Conservation (phyloP, 371 early-diverging fungal genomes). For the Catenaria anguillulae region DNA sequence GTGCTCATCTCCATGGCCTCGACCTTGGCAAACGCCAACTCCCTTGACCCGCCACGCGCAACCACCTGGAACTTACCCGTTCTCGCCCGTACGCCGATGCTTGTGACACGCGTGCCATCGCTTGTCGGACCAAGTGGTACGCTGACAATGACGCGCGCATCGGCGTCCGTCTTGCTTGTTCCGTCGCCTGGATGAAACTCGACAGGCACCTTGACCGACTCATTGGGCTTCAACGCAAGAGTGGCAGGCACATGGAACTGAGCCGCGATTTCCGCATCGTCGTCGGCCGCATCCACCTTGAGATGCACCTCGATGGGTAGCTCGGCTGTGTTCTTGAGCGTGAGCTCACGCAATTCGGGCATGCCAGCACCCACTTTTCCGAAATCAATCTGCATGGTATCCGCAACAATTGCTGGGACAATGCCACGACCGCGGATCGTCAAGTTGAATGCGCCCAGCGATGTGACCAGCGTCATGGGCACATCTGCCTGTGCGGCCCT, state of each 20-base stretch:
- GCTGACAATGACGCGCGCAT: no score
- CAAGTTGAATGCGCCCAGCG: slow-evolving; percentile 4
- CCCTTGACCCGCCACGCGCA: not conserved
- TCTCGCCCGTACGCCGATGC: no score
- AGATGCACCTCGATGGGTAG: not conserved
- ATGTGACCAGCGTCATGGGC: slow-evolving; percentile 4
- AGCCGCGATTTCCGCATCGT: no score
- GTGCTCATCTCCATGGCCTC: slow-evolving; percentile 3
- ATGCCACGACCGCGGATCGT: not conserved
- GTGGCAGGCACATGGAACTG: not conserved
- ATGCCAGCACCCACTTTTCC: not conserved
- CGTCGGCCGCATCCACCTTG: not conserved
- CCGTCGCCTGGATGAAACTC: not conserved
- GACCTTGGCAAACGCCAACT: not conserved
- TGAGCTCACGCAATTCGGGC: slow-evolving; percentile 1
- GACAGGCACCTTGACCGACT: not conserved
- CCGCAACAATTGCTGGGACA: not conserved
- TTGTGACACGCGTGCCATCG: no score
- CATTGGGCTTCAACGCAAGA: not conserved
- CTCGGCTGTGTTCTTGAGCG: not conserved
- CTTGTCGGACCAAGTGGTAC: not conserved
- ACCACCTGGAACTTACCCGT: not conserved
- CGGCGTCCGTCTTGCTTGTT: no score
- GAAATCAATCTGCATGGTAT: not conserved
- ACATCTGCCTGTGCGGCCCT: not conserved